Evolutionary conservation across 225 moss, liverwort and hornwort genomes (phyloP).

Genomic region (Pseudoscleropodium purum): DNA sequence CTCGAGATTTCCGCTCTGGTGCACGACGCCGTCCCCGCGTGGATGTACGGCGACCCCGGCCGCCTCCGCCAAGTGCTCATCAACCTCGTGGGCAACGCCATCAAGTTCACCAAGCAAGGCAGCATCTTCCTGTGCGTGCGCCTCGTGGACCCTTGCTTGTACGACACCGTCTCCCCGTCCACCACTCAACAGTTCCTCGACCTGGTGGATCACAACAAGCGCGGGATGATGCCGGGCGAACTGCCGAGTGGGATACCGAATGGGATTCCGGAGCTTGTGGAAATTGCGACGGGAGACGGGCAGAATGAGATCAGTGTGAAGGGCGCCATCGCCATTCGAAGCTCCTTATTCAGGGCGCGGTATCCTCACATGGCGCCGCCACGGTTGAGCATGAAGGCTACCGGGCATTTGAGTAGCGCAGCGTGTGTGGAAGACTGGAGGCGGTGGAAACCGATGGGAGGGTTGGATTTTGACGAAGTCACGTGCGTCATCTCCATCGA

Average conservation of each 20-base stretch:
- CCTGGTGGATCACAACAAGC: conserved; percentile 8
- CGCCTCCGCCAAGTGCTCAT: conserved; percentile 79
- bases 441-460: conserved; percentile 35
- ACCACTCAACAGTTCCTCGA: conserved; percentile 9
- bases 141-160: conserved; percentile 18
- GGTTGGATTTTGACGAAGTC: conserved; percentile 30
- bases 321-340: conserved; percentile 19
- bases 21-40: conserved; percentile 64
- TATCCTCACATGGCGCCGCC: conserved; percentile 41
- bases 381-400: conserved; percentile 64
- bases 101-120: conserved; percentile 91
- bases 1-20: conserved; percentile 75
- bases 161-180: background rate
- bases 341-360: conserved; percentile 6
- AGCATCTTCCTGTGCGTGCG: conserved; percentile 71
- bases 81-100: conserved; percentile 81
- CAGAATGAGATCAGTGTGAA: conserved; percentile 6
- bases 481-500: conserved; percentile 62
- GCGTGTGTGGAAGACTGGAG: conserved; percentile 49
- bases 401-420: conserved; percentile 36
- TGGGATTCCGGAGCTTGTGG: background rate
- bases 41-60: conserved; percentile 77
- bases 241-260: background rate
- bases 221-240: background rate
- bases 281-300: background rate